phyloP scores from a whole-genome alignment of 345 rosid species.

The Euphorbia tirucalli region DNA sequence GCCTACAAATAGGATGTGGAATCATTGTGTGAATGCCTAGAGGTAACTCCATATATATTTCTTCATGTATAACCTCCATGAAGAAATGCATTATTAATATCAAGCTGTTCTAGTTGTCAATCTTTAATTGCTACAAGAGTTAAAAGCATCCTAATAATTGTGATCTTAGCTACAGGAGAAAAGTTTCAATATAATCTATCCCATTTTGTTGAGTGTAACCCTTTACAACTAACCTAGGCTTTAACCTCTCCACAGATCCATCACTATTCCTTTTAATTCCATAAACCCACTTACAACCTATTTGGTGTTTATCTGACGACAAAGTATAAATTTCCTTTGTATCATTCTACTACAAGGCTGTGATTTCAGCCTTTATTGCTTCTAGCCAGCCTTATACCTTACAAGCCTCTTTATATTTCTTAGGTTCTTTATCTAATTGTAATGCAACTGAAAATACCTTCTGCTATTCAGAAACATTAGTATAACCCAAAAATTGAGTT shows the following conservation, averaged over 20 bases:
- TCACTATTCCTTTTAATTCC: not conserved
- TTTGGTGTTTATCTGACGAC: not conserved
- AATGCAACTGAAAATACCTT: not conserved
- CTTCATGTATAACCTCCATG: not conserved
- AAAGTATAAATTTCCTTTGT: not conserved
- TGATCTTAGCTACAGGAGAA: not conserved
- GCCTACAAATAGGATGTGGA: not conserved
- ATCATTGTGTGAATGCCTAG: not conserved
- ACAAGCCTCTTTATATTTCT: not conserved
- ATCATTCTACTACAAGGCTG: not conserved
- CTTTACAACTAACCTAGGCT: not conserved
- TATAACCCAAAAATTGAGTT: not conserved
- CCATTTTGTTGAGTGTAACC: not conserved
- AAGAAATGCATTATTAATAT: constrained; percentile 5
- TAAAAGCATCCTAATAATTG: not conserved
- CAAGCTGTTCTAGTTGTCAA: not conserved
- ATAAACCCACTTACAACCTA: not conserved
- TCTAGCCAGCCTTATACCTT: not conserved
- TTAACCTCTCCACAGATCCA: not conserved
- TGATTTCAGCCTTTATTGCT: not conserved
- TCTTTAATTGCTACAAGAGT: not conserved
- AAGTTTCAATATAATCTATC: not conserved
- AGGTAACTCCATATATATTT: constrained; percentile 3
- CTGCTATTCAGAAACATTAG: not conserved
- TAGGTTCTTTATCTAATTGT: not conserved